Conservation (phyloP, 768 basidiomycete species). For the Leccinum truebloodii region DNA sequence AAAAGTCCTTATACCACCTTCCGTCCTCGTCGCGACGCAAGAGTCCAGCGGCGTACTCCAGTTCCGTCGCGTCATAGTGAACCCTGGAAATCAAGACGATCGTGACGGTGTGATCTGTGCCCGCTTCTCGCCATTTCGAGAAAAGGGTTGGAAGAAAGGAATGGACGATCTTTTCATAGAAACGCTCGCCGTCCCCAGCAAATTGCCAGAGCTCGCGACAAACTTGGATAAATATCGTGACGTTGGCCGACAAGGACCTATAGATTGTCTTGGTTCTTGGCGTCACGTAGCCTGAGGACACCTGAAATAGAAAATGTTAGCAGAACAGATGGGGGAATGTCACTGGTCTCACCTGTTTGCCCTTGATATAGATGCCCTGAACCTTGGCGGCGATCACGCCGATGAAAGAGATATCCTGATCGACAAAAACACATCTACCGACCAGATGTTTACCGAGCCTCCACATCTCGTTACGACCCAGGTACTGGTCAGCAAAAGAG, state of each 20-base stretch:
- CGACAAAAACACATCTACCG: conserved; percentile 77
- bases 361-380: conserved; percentile 70
- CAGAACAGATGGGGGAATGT: background rate
- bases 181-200: conserved; percentile 92
- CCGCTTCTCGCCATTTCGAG: conserved; percentile 76
- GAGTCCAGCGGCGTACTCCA: conserved; percentile 81
- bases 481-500: conserved; percentile 91
- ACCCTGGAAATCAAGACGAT: conserved; percentile 94
- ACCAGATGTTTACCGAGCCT: conserved; percentile 80
- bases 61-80: conserved; percentile 79
- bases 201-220: conserved; percentile 97
- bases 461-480: conserved; percentile 98
- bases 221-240: conserved; percentile 95
- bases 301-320: conserved; percentile 41
- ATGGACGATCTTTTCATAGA: conserved; percentile 96
- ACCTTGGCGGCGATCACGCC: conserved; percentile 84
- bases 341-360: conserved; percentile 52
- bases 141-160: conserved; percentile 93
- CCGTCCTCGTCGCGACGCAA: conserved; percentile 74
- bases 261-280: conserved; percentile 85
- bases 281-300: conserved; percentile 80
- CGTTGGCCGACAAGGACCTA: conserved; percentile 86
- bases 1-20: conserved; percentile 92
- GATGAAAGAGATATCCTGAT: conserved; percentile 85
- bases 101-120: conserved; percentile 91